These are phyloP conservation scores for Pyrenochaeta sp. DNA, from an alignment of 2,329 filamentous ascomycete species.

Conservation along the genomic window DNA sequence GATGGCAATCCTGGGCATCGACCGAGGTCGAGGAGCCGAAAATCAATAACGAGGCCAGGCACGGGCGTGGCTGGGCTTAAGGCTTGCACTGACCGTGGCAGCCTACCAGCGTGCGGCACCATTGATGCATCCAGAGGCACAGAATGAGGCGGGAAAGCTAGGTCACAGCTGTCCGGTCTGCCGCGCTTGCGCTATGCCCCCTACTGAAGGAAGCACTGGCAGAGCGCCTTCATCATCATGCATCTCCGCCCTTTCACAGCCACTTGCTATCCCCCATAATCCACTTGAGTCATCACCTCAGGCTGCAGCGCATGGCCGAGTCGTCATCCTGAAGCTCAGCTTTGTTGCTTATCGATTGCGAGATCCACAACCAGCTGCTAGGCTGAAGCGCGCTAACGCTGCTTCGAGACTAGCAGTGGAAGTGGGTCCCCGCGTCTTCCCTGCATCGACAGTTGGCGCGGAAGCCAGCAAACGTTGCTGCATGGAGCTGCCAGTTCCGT, in stretches of 20 bases:
- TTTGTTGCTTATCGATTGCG: slow-evolving; percentile 27
- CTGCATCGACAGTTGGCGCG: slow-evolving; percentile 30
- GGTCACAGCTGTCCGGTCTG: slow-evolving; percentile 22
- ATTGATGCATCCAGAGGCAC: slow-evolving; percentile 11
- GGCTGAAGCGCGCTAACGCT: slow-evolving; percentile 23
- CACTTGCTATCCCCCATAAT: background rate
- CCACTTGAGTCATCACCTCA: slow-evolving; percentile 20
- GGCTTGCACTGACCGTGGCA: slow-evolving; percentile 25
- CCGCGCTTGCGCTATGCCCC: slow-evolving; percentile 25
- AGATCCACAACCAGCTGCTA: slow-evolving; percentile 16
- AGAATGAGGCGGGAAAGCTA: slow-evolving; percentile 38
- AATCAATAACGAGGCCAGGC: slow-evolving; percentile 3
- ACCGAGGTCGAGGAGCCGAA: background rate
- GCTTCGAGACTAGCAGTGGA: slow-evolving; percentile 22
- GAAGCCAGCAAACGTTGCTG: slow-evolving; percentile 16
- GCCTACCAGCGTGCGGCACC: slow-evolving; percentile 30
- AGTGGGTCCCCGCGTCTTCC: slow-evolving; percentile 30
- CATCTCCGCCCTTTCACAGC: slow-evolving; percentile 20
- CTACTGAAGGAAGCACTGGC: slow-evolving; percentile 8
- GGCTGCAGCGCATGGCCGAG: slow-evolving; percentile 13
- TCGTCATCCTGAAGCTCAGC: slow-evolving; percentile 10
- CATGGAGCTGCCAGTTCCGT: slow-evolving; percentile 5
- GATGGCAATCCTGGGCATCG: background rate
- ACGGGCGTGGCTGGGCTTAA: slow-evolving; percentile 34
- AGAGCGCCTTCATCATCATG: slow-evolving; percentile 14